phyloP scores from a whole-genome alignment of 495 filamentous ascomycete species.

The Hypomontagnella monticulosa region DNA sequence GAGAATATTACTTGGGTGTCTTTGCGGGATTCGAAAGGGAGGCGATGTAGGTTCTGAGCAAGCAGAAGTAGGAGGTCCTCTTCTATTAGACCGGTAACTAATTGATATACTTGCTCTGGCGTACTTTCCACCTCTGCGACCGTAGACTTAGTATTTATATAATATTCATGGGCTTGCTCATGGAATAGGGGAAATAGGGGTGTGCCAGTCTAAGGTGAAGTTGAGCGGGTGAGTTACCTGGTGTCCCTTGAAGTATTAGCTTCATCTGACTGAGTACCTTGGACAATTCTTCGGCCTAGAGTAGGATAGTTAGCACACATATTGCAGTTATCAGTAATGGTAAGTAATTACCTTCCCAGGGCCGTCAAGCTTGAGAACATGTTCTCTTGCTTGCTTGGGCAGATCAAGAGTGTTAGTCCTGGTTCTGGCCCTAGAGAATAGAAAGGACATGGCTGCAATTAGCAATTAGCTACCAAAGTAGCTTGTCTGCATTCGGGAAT shows the following conservation, averaged over 20 bases:
- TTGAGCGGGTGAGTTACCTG: slow-evolving; percentile 62
- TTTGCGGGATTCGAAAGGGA: slow-evolving; percentile 94
- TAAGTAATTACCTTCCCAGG: slow-evolving; percentile 57
- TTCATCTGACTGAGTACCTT: slow-evolving; percentile 85
- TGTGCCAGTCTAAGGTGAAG: slow-evolving; percentile 10
- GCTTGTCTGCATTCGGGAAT: slow-evolving; percentile 15
- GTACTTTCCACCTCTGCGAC: slow-evolving; percentile 79
- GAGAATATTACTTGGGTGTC: slow-evolving; percentile 91
- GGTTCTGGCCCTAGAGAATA: slow-evolving; percentile 79
- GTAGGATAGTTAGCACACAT: neutral
- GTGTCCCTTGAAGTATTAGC: slow-evolving; percentile 81
- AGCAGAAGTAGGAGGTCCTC: slow-evolving; percentile 89
- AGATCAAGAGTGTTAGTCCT: slow-evolving; percentile 63
- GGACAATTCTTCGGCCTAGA: slow-evolving; percentile 74
- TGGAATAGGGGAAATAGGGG: neutral
- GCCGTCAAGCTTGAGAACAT: slow-evolving; percentile 64
- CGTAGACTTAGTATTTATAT: slow-evolving; percentile 19
- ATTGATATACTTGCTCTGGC: slow-evolving; percentile 83
- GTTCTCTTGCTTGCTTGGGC: slow-evolving; percentile 63
- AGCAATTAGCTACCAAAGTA: slow-evolving; percentile 3
- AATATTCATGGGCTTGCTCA: neutral
- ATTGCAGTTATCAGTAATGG: neutral
- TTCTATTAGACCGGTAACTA: slow-evolving; percentile 81
- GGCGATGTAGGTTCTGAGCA: slow-evolving; percentile 76
- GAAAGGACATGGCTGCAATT: slow-evolving; percentile 78